Percentiles rank a stretch among this genome's conserved stretches.
These are phyloP conservation scores for Cryptosporidium tyzzeri DNA, from an alignment of 169 alveolate genomes.

Conservation along the genomic window DNA sequence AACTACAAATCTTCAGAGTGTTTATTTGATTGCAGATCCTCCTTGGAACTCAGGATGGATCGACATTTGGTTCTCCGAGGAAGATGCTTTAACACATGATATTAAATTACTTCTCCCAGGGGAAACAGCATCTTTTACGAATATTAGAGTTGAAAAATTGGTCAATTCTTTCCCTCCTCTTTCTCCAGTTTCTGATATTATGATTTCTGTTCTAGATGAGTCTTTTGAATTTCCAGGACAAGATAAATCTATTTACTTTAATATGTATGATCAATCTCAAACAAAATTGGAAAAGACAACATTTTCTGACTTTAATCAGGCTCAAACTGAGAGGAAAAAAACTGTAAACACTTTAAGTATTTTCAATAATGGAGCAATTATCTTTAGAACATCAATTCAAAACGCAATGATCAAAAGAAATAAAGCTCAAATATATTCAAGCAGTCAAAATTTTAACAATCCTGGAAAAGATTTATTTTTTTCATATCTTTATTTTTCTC, in stretches of 20 bases:
- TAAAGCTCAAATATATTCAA: neutral
- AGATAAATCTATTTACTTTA: conserved; percentile 14
- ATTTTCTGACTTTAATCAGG: neutral
- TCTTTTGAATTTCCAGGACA: neutral
- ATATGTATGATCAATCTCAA: neutral
- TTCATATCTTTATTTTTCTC: conserved; percentile 11
- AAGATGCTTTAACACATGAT: conserved; percentile 31
- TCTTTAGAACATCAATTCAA: conserved; percentile 19
- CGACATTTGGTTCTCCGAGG: conserved; percentile 65
- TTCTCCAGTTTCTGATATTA: conserved; percentile 11
- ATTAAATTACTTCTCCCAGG: conserved; percentile 66
- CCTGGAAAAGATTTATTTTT: neutral
- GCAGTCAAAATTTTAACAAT: neutral
- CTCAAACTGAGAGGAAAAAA: neutral
- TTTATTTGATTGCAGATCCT: conserved; percentile 4
- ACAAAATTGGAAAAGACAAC: neutral
- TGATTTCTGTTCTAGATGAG: conserved; percentile 7
- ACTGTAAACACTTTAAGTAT: conserved; percentile 9
- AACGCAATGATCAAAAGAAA: neutral
- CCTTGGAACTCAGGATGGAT: conserved; percentile 70
- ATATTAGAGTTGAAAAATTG: neutral
- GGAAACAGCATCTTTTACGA: conserved; percentile 59
- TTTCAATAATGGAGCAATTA: conserved; percentile 32
- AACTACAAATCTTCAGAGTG: neutral
- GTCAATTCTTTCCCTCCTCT: neutral